phyloP scores from a whole-genome alignment of 2,329 filamentous ascomycete genomes.

The Colletotrichum sp. region DNA sequence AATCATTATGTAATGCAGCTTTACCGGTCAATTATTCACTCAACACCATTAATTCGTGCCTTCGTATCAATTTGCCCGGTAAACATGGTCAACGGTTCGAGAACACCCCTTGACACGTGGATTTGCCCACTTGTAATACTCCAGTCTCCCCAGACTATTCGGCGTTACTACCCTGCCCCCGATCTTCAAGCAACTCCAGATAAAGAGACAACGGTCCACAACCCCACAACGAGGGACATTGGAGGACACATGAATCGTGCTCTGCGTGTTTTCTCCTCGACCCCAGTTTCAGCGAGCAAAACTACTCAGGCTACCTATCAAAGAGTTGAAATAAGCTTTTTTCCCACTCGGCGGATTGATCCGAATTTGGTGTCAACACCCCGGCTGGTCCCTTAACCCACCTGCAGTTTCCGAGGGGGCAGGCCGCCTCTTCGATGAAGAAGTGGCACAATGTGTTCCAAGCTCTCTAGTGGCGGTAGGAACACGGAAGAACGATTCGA shows the following conservation, averaged over 20 bases:
- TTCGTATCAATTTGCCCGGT: neutral
- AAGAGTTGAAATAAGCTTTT: neutral
- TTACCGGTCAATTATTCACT: neutral
- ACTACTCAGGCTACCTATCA: neutral
- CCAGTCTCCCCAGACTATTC: neutral
- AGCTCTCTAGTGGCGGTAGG: neutral
- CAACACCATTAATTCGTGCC: neutral
- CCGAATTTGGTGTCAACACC: neutral
- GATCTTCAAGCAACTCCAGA: neutral
- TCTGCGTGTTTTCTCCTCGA: neutral
- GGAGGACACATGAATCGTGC: neutral
- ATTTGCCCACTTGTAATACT: neutral
- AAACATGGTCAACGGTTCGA: neutral
- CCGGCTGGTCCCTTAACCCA: neutral
- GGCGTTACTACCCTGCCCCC: neutral
- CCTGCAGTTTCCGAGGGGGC: neutral
- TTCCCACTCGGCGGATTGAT: neutral
- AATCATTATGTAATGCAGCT: neutral
- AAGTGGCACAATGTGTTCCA: neutral
- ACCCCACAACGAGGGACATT: neutral
- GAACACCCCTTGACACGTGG: neutral
- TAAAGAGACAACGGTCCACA: neutral
- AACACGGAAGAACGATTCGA: neutral
- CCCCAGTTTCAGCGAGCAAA: neutral
- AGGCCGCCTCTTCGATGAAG: neutral